Evolutionary conservation across 306 rosid genomes (phyloP).

Genomic region (Rubus parviflorus): DNA sequence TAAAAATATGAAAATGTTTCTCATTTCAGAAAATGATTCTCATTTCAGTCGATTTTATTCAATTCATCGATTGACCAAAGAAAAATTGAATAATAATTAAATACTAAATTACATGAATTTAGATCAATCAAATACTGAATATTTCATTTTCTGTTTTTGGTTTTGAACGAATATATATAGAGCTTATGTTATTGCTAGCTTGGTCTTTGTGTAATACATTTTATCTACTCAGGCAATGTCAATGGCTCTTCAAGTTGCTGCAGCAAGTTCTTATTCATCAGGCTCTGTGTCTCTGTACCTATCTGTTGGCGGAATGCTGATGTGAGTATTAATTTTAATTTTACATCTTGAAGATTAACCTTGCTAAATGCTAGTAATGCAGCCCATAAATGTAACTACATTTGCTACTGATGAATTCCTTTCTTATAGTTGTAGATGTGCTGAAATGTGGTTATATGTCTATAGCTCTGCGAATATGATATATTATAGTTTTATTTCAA

Average conservation of each 20-base stretch:
- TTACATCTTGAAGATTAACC: slow-evolving; percentile 14
- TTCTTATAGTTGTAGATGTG: neutral
- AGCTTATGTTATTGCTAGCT: neutral
- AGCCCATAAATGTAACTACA: neutral
- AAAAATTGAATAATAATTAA: too few species aligned
- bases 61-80: too few species aligned
- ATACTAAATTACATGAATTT: too few species aligned
- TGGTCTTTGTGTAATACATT: slow-evolving; percentile 17
- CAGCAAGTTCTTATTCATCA: slow-evolving; percentile 59
- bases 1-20: too few species aligned
- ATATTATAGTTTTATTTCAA: too few species aligned
- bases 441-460: neutral
- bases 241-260: slow-evolving; percentile 73
- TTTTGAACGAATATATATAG: neutral
- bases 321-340: slow-evolving; percentile 58
- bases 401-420: neutral
- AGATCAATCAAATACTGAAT: too few species aligned
- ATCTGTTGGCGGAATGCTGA: slow-evolving; percentile 89
- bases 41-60: too few species aligned
- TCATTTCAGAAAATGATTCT: too few species aligned
- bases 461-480: neutral
- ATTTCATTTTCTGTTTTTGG: neutral
- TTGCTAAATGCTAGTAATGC: slow-evolving; percentile 9
- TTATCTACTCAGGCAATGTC: slow-evolving; percentile 55
- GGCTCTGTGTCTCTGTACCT: slow-evolving; percentile 55